Percentiles rank a stretch among this genome's conserved stretches.
Evolutionary conservation across 176 grass and related monocot species (phyloP).

Genomic region (Musa beccarii): DNA sequence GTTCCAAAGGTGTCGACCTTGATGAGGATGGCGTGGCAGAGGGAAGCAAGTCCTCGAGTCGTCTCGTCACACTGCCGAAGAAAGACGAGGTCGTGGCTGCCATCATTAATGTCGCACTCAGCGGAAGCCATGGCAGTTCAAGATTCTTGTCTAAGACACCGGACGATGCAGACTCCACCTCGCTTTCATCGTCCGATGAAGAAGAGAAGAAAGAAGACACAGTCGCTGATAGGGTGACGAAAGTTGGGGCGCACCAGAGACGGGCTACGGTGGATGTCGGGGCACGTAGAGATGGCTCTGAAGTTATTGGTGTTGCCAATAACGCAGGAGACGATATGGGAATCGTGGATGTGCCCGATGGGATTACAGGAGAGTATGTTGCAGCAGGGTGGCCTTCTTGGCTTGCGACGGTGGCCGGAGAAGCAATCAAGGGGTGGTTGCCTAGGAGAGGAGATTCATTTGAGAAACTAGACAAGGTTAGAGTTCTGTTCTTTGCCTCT

Average conservation of each 20-base stretch:
- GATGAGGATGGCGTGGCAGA: neutral
- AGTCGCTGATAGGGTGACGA: slow-evolving; percentile 18
- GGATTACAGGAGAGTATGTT: slow-evolving; percentile 41
- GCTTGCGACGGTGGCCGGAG: slow-evolving; percentile 77
- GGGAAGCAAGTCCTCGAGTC: slow-evolving; percentile 5
- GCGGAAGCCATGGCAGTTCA: neutral
- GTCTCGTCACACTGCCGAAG: neutral
- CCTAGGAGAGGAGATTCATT: slow-evolving; percentile 91
- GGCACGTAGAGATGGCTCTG: neutral
- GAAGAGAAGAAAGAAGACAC: slow-evolving; percentile 11
- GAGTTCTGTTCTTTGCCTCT: slow-evolving; percentile 1
- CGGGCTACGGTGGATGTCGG: slow-evolving; percentile 21
- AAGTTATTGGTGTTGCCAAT: neutral
- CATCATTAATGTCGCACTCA: neutral
- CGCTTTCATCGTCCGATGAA: neutral
- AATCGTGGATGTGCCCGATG: slow-evolving; percentile 36
- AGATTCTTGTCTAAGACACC: neutral
- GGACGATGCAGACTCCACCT: slow-evolving; percentile 14
- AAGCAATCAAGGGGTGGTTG: slow-evolving; percentile 81
- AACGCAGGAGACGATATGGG: neutral
- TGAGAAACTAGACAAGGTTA: slow-evolving; percentile 91
- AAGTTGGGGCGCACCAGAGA: slow-evolving; percentile 29
- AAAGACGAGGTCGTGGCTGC: slow-evolving; percentile 2
- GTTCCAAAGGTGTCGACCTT: neutral
- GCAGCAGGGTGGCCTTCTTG: slow-evolving; percentile 79